Evolutionary conservation across 371 early-diverging fungal species (phyloP), one percentile per base, ranked within the genome.

Genomic region (Apophysomyces trapeziformis): DNA sequence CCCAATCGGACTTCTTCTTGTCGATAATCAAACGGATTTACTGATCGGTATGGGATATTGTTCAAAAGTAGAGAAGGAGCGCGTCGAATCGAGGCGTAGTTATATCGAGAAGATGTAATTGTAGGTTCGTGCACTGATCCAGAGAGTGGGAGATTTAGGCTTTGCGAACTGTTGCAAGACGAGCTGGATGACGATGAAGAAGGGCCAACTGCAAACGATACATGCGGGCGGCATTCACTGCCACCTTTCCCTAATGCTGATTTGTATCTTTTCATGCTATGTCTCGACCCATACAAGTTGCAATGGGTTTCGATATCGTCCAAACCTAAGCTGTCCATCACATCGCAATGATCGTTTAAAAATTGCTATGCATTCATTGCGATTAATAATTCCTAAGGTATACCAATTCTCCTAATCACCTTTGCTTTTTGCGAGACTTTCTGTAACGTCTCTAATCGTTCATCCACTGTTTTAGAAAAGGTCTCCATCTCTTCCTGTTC

Each of bases 11-110:
- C 63, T 47, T 67, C 63, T 54, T 76, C 69, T 57, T 71, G 68
- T 1, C 71, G 68, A 39, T 73, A 76, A 38, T 76, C 71, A 39
- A 69, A 73, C 12, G 77, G 69, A 32, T 70, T 72, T 7, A 68
- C 57, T 6, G 65, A 60, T 12, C 64, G 57, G 38, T 65, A 69
- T 7, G 68, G 70, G 36, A 69, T 38, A 11, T 67, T 68, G 59
- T 70, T 68, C 11, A 74, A 58, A 11, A 67, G 46, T 5, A 70
- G 63, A 1, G 70, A 73, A 0, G 69, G 58, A 26, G 57, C 62
- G 46, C 64, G 66, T 32, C 57, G 65, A 37, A 65, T 46, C 36
- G 60, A 63, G 38, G 64, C 58, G 21, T 37, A 59, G 37, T 43
- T 57, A 35, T 37, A 32, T 12, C 61, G 43, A 56, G 57, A 54